Base-by-base conservation (phyloP, 495 filamentous ascomycete genomes). In the Glarea lozoyensis region DNA sequence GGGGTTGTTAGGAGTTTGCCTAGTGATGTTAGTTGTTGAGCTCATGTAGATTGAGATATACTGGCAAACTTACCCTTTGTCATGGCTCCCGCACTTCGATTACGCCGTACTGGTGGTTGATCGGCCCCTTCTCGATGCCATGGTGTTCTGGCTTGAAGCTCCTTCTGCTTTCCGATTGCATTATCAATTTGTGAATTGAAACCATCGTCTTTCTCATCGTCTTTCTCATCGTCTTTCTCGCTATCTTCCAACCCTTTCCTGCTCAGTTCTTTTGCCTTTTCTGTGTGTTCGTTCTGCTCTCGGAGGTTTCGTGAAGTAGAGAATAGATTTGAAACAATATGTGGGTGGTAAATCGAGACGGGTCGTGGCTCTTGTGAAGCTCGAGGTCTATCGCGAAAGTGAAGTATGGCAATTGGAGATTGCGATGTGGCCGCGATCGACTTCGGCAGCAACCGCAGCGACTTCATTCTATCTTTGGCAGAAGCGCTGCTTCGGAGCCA, bases 1-100 rank as follows among this genome's bases (percentile, higher is more conserved):
- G 90, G 89, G 0, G 90, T 96, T 0, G 89, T 90, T 32, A 95
- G 68, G 20, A 97, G 74, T 63, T 90, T 94, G 29, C 87, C 88
- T 93, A n/a, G 35, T 10, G 23, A 38, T 17, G 24, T 32, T 41
- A 30, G 34, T 31, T 16, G 42, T 20, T 40, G 24, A 31, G 30
- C n/a, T n/a, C n/a, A 29, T 29, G 7, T 19, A n/a, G 25, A 84
- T 60, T 81, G 69, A 78, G 68, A 82, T 76, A 10, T 73, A 69
- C 13, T 73, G 66, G 38, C 69, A 61, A 43, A 50, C 63, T 24
- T 42, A 51, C 49, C 48, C 38, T 43, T 53, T 10, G 53, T 50
- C 46, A 50, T 53, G 21, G 53, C 46, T 30, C 46, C 27, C 40
- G 61, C 58, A 37, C 58, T 46, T 23, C 43, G 33, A 23, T 50